phyloP scores from a whole-genome alignment of 2,329 filamentous ascomycete species.

The Paracoccidioides lutzii region DNA sequence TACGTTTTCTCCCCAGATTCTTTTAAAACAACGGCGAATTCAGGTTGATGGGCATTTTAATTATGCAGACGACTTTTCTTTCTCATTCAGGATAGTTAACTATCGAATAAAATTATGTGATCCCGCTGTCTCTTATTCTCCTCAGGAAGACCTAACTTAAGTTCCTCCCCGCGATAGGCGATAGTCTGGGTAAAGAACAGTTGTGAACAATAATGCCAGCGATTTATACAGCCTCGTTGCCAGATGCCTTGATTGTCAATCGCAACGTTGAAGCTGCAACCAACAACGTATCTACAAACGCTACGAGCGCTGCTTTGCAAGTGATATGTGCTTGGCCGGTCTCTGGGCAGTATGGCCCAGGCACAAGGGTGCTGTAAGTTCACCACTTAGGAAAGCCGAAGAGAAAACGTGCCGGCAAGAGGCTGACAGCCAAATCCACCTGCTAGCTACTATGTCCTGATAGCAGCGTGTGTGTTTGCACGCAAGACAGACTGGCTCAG shows the following conservation, averaged over 20 bases:
- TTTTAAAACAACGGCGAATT: neutral
- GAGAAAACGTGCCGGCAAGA: neutral
- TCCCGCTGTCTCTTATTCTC: neutral
- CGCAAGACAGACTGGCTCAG: constrained; percentile 49
- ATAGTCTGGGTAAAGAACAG: neutral
- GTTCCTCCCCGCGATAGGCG: neutral
- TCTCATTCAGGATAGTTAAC: neutral
- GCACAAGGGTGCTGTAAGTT: constrained; percentile 29
- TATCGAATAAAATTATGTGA: neutral
- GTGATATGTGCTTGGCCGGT: constrained; percentile 34
- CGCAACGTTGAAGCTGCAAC: constrained; percentile 4
- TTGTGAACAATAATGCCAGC: constrained; percentile 20
- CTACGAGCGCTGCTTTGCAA: constrained; percentile 16
- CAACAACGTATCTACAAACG: constrained; percentile 11
- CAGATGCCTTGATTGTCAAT: constrained; percentile 14
- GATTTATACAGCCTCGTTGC: constrained; percentile 20
- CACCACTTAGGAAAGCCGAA: neutral
- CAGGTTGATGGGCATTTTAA: neutral
- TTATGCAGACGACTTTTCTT: neutral
- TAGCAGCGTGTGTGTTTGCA: constrained; percentile 51
- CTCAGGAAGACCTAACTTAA: neutral
- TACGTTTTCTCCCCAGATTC: neutral
- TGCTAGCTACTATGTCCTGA: constrained; percentile 49
- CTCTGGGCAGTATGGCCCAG: constrained; percentile 32
- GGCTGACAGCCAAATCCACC: neutral